Percentiles rank a stretch among this genome's conserved stretches.
These are phyloP conservation scores for Helicocarpus griseus DNA, from an alignment of 2,329 filamentous ascomycete genomes.

Conservation along the genomic window DNA sequence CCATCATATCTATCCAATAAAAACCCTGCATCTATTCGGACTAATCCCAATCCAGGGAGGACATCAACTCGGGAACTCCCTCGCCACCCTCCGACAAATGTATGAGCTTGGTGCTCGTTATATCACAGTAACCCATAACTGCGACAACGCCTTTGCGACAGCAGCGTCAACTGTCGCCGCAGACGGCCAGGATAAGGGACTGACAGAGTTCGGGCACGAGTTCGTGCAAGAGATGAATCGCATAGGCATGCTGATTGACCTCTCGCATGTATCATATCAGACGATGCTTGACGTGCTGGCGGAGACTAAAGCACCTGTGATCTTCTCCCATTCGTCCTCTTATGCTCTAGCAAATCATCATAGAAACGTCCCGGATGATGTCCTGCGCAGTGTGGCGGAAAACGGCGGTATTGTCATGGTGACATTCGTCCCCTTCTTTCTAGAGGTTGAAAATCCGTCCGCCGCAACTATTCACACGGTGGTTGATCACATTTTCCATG, in stretches of 20 bases:
- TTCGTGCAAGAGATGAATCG: slow-evolving; percentile 20
- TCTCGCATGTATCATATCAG: slow-evolving; percentile 19
- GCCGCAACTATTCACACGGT: slow-evolving; percentile 26
- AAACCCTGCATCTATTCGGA: neutral
- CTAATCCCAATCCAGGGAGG: slow-evolving; percentile 13
- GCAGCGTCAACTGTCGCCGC: slow-evolving; percentile 15
- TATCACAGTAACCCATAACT: slow-evolving; percentile 21
- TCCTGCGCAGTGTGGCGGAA: slow-evolving; percentile 24
- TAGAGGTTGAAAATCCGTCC: slow-evolving; percentile 20
- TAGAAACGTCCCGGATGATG: slow-evolving; percentile 35
- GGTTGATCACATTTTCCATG: slow-evolving; percentile 29
- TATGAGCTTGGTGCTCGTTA: slow-evolving; percentile 16
- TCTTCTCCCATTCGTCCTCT: slow-evolving; percentile 17
- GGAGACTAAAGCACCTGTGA: slow-evolving; percentile 17
- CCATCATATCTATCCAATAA: neutral
- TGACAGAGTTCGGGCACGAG: slow-evolving; percentile 16
- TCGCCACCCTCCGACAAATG: slow-evolving; percentile 11
- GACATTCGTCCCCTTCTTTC: slow-evolving; percentile 27
- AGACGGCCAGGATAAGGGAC: slow-evolving; percentile 13
- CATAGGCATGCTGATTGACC: slow-evolving; percentile 21
- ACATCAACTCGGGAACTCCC: slow-evolving; percentile 19
- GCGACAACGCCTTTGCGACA: slow-evolving; percentile 21
- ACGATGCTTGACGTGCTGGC: slow-evolving; percentile 17
- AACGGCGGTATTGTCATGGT: slow-evolving; percentile 36
- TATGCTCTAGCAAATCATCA: slow-evolving; percentile 21